Evolutionary conservation across 2,329 filamentous ascomycete genomes (phyloP), one percentile per base, ranked within the genome.

Genomic region (Pseudopithomyces chartarum): DNA sequence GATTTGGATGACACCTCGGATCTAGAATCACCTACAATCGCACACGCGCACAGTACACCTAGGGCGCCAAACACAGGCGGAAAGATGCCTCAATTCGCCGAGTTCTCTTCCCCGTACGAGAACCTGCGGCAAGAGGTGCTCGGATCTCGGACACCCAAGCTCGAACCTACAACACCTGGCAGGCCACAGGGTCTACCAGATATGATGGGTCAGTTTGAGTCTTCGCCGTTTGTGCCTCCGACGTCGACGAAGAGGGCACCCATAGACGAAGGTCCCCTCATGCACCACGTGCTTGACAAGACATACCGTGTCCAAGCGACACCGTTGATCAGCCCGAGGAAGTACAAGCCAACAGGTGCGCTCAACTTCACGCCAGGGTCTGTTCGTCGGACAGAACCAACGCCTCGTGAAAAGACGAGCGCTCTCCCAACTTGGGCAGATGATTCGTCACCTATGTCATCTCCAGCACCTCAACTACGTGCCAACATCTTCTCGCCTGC

Each of bases 251-350:
- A 70, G 77, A 68, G 61, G 45, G 47, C 60, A 1, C 52, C 60
- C 23, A 29, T 55, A 74, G 80, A 77, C 67, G 85, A 87, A 58
- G 92, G 97, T 70, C 90, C 91, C 2, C 82, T 98, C 8, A 84
- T 99, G 39, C 94, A 98, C 74, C 90, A 90, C 56, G 83, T 98
- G n/a, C 85, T 96, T 5, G 93, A 98, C 80, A 97, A 96, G 78
- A 97, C 90, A 56, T 99, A 96, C 79, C 91, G 94, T 32, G 84
- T 99, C 22, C 91, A 96, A 76, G 92, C 94, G 6, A 99, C 95
- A 10, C 95, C 95, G 0, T 88, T 95, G 64, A 88, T 87, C n/a
- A 89, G 87, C 10, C 79, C 78, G 39, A 73, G 74, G 5, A 80
- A 80, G 56, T 78, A 80, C 62, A 80, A 79, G 26, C 73, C 76